phyloP scores from a whole-genome alignment of 257 asterid species.

The Anisodus acutangulus region DNA sequence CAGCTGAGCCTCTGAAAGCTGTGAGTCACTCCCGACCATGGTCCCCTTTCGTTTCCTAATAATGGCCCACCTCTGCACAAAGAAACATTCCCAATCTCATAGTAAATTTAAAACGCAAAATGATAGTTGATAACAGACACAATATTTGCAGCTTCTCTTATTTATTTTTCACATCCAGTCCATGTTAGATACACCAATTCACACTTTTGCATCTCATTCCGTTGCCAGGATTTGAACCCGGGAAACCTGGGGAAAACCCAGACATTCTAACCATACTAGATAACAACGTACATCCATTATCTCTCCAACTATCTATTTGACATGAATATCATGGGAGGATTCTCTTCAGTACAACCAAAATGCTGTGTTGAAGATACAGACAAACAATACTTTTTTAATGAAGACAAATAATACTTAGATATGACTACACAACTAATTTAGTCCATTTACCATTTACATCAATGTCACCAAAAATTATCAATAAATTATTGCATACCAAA shows the following conservation, averaged over 20 bases:
- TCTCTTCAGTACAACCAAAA: background rate
- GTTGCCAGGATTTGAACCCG: constrained; percentile 56
- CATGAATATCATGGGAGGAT: background rate
- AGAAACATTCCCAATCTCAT: background rate
- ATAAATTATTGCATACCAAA: constrained; percentile 6
- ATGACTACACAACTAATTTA: background rate
- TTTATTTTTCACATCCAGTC: background rate
- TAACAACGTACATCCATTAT: constrained; percentile 43
- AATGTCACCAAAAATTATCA: background rate
- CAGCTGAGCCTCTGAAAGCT: constrained; percentile 66
- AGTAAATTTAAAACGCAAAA: constrained; percentile 21
- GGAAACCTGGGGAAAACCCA: constrained; percentile 50
- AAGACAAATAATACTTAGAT: background rate
- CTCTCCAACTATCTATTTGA: background rate
- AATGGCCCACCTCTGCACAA: constrained; percentile 78
- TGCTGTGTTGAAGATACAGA: background rate
- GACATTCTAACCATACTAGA: constrained; percentile 48
- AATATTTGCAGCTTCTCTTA: constrained; percentile 8
- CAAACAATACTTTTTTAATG: background rate
- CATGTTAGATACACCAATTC: background rate
- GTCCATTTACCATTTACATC: constrained; percentile 3
- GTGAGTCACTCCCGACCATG: constrained; percentile 50
- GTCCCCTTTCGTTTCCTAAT: constrained; percentile 61
- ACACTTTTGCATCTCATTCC: constrained; percentile 34
- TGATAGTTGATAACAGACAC: background rate